phyloP scores from a whole-genome alignment of 2,329 filamentous ascomycete genomes.

The Microcyclosporella mali region DNA sequence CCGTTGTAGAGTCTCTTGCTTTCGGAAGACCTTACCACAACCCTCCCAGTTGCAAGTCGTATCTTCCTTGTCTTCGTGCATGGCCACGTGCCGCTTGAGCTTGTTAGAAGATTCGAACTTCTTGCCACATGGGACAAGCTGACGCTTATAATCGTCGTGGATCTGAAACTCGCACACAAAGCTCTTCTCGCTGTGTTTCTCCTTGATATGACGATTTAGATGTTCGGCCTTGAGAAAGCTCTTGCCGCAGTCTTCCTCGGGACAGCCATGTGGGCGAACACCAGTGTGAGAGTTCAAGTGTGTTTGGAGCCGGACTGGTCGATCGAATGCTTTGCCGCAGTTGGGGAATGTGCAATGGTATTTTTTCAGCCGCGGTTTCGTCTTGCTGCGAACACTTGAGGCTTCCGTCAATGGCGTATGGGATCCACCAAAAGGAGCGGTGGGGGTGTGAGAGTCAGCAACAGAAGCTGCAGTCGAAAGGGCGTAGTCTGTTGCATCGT shows the following conservation, averaged over 20 bases:
- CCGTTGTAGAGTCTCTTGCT: slow-evolving; percentile 76
- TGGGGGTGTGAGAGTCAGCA: slow-evolving; percentile 9
- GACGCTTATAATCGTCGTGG: slow-evolving; percentile 12
- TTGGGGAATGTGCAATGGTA: slow-evolving; percentile 66
- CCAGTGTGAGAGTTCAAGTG: slow-evolving; percentile 82
- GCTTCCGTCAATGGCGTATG: slow-evolving; percentile 17
- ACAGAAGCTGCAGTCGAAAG: slow-evolving; percentile 10
- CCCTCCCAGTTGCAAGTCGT: slow-evolving; percentile 43
- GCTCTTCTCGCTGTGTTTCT: slow-evolving; percentile 66
- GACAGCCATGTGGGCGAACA: slow-evolving; percentile 71
- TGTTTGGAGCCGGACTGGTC: slow-evolving; percentile 70
- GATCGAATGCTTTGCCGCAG: slow-evolving; percentile 80
- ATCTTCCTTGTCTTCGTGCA: slow-evolving; percentile 66
- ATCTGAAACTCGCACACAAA: slow-evolving; percentile 59
- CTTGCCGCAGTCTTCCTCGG: slow-evolving; percentile 66
- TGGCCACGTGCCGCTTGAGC: slow-evolving; percentile 68
- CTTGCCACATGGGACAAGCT: slow-evolving; percentile 61
- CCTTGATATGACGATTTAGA: slow-evolving; percentile 76
- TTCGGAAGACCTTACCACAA: slow-evolving; percentile 80
- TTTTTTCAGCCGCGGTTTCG: slow-evolving; percentile 59
- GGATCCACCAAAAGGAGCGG: slow-evolving; percentile 13
- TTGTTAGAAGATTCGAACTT: slow-evolving; percentile 74
- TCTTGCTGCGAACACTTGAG: slow-evolving; percentile 18
- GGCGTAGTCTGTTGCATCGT: slow-evolving; percentile 5
- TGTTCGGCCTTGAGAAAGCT: slow-evolving; percentile 82